Base-by-base conservation (phyloP, 2,329 filamentous ascomycete genomes). In the Chaetomium sp. region DNA sequence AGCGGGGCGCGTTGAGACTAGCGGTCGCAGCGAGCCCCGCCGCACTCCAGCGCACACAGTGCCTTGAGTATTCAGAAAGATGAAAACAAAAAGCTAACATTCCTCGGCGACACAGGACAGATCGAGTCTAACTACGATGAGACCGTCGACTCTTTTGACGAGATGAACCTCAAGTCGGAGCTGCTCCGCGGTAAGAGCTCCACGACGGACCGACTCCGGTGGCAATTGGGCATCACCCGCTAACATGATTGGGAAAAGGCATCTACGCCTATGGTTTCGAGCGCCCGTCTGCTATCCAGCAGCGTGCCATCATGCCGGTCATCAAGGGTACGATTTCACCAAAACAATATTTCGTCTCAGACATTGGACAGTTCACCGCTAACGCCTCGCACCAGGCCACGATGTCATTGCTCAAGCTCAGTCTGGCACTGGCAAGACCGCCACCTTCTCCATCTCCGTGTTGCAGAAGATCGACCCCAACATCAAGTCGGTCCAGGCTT, bases 111-210 rank as follows among this genome's bases (percentile, higher is more conserved):
- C 73, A 70, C 74, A 96, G 92, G 87, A 78, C 91, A 95, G 81
- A 99, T 99, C 84, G 95, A 99, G 85, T 96, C 91, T 74, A 99
- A 99, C 89, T 99, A 97, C 81, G 94, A 99, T 84, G 91, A 97
- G 85, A 91, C 92, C 71, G 92, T 94, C 77, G 95, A 99, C 79
- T 96, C 91, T 61, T 99, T 99, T 79, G 94, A 99, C 79, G 84
- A 91, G 70, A 99, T 99, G 94, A 87, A 86, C 79, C 85, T 99
- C 71, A 96, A 95, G 85, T 73, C 90, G 64, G 94, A 99, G 82
- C 88, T 99, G 72, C 90, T 99, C 73, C 91, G 94, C 79, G 94
- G 84, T 86, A 80, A 77, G 81, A 56, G 57, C 59, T 58, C 45
- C 47, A 52, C 58, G 38, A 61, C 58, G 49, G 54, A 46, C 44